Conservation (phyloP, 768 basidiomycete species). For the Mycena alexandri region DNA sequence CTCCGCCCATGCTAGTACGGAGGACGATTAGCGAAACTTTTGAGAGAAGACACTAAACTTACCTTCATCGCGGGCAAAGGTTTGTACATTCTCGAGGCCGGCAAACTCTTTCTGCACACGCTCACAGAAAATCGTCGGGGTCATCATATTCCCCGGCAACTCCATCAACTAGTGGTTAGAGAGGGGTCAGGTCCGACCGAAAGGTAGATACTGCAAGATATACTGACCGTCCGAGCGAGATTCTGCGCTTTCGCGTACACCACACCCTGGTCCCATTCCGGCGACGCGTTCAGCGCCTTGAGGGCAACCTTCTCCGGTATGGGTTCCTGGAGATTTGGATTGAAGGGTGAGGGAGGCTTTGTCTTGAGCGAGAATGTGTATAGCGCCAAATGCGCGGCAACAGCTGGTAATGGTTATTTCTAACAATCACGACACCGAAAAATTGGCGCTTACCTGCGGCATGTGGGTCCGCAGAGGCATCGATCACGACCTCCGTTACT, state of each 20-base stretch:
- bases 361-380: constrained; percentile 88
- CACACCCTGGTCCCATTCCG: constrained; percentile 81
- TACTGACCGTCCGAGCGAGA: constrained; percentile 77
- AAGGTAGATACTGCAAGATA: constrained; percentile 6
- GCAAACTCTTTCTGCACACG: constrained; percentile 76
- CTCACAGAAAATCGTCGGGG: constrained; percentile 86
- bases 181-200: background rate
- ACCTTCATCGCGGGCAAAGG: constrained; percentile 84
- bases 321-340: constrained; percentile 68
- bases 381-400: constrained; percentile 80
- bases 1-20: constrained; percentile 76
- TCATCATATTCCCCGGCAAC: constrained; percentile 87
- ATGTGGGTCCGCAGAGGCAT: constrained; percentile 77
- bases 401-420: constrained; percentile 59
- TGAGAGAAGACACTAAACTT: constrained; percentile 23
- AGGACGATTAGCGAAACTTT: constrained; percentile 23
- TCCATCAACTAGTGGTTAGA: constrained; percentile 73
- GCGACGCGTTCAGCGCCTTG: constrained; percentile 58
- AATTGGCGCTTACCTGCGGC: constrained; percentile 71
- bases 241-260: constrained; percentile 85
- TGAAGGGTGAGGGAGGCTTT: constrained; percentile 71
- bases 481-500: constrained; percentile 71
- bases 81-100: constrained; percentile 74
- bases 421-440: background rate
- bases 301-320: constrained; percentile 65